Evolutionary conservation across 495 filamentous ascomycete genomes (phyloP), one percentile per base, ranked within the genome.

Genomic region (Podospora comata): DNA sequence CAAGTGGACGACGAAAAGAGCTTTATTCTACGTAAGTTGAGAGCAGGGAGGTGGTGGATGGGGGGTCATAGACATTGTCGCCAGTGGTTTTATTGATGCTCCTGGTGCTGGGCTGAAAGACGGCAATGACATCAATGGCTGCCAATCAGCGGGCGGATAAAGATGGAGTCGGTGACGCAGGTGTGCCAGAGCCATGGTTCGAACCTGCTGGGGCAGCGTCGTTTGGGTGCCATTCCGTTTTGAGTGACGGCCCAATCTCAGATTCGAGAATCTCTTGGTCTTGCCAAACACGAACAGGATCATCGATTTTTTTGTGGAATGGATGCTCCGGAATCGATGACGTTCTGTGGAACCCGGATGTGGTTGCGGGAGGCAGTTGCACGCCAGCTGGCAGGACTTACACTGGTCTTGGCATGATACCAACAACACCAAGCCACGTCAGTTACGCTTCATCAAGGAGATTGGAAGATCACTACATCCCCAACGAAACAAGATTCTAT

Each of bases 81-180:
- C 5, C 26, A 34, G 23, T 32, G 27, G 5, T 58, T 2, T 30
- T 56, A 18, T 39, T 39, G 18, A n/a, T 5, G 26, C 23, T 26
- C 20, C 48, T 39, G 23, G 32, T n/a, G 30, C 9, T 55, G 4
- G 39, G 32, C 16, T 53, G 13, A 23, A 19, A 62, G 67, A 56
- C 23, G 44, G 60, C 63, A 67, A 75, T 75, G 73, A 75, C 71
- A 73, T 75, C 73, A 75, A 65, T 64, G 71, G 68, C 68, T 62
- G n/a, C 69, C 67, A 69, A 69, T 69, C 65, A 60, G n/a, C 30
- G 62, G 39, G 39, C 55, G 62, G 61, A 60, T 63, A 34, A 28
- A 27, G 15, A 18, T 27, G 15, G 63, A 59, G 55, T 18, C 58
- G 39, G 59, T 68, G 70, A 71, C 70, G 70, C 66, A 64, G 57